Percentiles rank a stretch among this genome's conserved stretches.
phyloP scores from a whole-genome alignment of 805 yeast species.

The Ascoidea rubescens region DNA sequence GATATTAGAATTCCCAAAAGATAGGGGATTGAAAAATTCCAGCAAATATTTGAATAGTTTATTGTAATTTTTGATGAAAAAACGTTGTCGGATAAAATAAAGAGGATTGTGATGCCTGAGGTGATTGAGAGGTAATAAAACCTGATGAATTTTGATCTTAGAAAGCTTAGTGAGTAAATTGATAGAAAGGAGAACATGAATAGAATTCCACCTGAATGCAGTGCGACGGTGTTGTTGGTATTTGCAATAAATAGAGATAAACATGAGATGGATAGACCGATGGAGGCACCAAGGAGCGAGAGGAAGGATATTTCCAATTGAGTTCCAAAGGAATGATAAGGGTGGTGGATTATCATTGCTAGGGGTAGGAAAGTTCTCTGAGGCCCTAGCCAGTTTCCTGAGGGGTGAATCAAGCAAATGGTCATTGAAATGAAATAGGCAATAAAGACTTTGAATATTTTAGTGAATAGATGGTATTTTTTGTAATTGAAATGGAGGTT shows the following conservation, averaged over 20 bases:
- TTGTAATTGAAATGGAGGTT: not conserved
- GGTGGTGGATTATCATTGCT: slow-evolving; percentile 30
- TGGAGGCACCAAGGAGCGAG: slow-evolving; percentile 24
- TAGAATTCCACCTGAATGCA: slow-evolving; percentile 31
- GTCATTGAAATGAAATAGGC: slow-evolving; percentile 26
- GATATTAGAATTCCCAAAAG: slow-evolving; percentile 27
- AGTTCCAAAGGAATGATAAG: slow-evolving; percentile 30
- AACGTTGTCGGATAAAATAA: slow-evolving; percentile 8
- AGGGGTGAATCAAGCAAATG: slow-evolving; percentile 23
- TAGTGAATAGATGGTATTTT: slow-evolving; percentile 8
- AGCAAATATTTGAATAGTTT: slow-evolving; percentile 19
- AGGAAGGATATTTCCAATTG: slow-evolving; percentile 30
- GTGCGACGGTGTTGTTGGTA: slow-evolving; percentile 24
- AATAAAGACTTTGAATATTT: slow-evolving; percentile 19
- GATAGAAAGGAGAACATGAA: slow-evolving; percentile 27
- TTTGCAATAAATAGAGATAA: slow-evolving; percentile 27
- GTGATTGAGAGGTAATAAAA: slow-evolving; percentile 23
- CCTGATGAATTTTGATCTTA: slow-evolving; percentile 26
- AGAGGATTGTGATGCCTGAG: slow-evolving; percentile 23
- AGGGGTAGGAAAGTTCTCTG: slow-evolving; percentile 27
- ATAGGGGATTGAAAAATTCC: slow-evolving; percentile 32
- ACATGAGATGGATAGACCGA: slow-evolving; percentile 32
- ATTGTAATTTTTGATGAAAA: not conserved
- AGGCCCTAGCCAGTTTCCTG: slow-evolving; percentile 29
- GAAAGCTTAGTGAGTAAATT: slow-evolving; percentile 24